Conservation (phyloP, 768 basidiomycete genomes). For the Suillus lakei region DNA sequence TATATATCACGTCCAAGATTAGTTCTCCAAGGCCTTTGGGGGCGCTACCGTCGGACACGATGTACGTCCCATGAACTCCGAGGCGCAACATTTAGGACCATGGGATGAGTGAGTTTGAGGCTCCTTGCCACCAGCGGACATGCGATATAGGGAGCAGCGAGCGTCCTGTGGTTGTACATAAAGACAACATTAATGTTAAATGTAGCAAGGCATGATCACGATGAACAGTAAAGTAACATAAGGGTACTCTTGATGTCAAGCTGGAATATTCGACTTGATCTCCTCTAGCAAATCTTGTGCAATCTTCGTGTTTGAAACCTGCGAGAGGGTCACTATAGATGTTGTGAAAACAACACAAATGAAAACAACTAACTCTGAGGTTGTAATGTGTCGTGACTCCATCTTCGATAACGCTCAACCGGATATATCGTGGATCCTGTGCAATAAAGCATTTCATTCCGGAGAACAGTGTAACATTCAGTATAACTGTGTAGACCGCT, state of each 20-base stretch:
- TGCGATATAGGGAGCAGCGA: constrained; percentile 4
- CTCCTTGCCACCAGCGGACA: neutral
- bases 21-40: neutral
- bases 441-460: constrained; percentile 78
- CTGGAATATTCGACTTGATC: constrained; percentile 49
- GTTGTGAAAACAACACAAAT: constrained; percentile 14
- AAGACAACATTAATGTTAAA: constrained; percentile 37
- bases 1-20: neutral
- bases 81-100: neutral
- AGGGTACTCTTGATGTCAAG: constrained; percentile 21
- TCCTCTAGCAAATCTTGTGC: constrained; percentile 69
- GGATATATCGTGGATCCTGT: constrained; percentile 79
- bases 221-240: constrained; percentile 20
- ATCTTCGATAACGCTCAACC: constrained; percentile 73
- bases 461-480: constrained; percentile 77
- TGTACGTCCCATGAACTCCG: neutral
- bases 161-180: constrained; percentile 7
- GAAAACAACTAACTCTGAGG: constrained; percentile 56
- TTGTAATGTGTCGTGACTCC: constrained; percentile 72
- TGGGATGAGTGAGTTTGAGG: neutral
- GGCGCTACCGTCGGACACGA: neutral
- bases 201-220: constrained; percentile 26
- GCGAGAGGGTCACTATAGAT: constrained; percentile 5
- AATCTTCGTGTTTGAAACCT: constrained; percentile 75
- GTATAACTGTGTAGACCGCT: constrained; percentile 73